A percentile compares a stretch with the other conserved stretches of the same genome.
These are phyloP conservation scores for Penicillium atrosanguineum DNA, from an alignment of 495 filamentous ascomycete genomes.

Conservation along the genomic window DNA sequence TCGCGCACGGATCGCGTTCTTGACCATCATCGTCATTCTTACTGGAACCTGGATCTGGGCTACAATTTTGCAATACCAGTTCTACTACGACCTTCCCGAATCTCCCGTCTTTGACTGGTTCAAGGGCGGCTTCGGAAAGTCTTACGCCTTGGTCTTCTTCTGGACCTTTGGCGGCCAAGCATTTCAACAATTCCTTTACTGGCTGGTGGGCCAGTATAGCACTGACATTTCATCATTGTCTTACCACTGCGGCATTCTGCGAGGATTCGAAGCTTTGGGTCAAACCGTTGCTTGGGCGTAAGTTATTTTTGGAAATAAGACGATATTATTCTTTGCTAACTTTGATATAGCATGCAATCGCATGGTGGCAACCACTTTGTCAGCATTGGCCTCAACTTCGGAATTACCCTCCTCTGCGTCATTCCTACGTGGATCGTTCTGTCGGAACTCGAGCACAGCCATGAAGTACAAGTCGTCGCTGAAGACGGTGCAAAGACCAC, in stretches of 20 bases:
- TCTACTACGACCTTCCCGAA: conserved; percentile 27
- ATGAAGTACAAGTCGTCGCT: conserved; percentile 29
- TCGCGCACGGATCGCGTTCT: conserved; percentile 27
- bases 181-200: conserved; percentile 37
- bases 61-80: conserved; percentile 28
- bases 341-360: conserved; percentile 23
- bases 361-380: conserved; percentile 34
- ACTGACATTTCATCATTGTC: conserved; percentile 33
- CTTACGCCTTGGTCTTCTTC: conserved; percentile 34
- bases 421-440: conserved; percentile 36
- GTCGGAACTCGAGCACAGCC: conserved; percentile 32
- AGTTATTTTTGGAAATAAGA: conserved; percentile 1
- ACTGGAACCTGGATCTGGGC: conserved; percentile 36
- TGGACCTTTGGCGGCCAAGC: conserved; percentile 33
- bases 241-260: conserved; percentile 32
- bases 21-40: conserved; percentile 24
- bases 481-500: conserved; percentile 12
- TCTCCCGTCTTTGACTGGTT: conserved; percentile 33
- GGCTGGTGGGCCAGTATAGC: conserved; percentile 33
- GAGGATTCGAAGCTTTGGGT: conserved; percentile 33
- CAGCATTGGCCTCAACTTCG: conserved; percentile 36
- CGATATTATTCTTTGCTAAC: conserved; percentile 3
- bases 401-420: conserved; percentile 29
- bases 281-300: conserved; percentile 36
- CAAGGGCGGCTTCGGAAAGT: conserved; percentile 30